Evolutionary conservation across 805 yeast species (phyloP).

Genomic region (Scheffersomyces spartinae): DNA sequence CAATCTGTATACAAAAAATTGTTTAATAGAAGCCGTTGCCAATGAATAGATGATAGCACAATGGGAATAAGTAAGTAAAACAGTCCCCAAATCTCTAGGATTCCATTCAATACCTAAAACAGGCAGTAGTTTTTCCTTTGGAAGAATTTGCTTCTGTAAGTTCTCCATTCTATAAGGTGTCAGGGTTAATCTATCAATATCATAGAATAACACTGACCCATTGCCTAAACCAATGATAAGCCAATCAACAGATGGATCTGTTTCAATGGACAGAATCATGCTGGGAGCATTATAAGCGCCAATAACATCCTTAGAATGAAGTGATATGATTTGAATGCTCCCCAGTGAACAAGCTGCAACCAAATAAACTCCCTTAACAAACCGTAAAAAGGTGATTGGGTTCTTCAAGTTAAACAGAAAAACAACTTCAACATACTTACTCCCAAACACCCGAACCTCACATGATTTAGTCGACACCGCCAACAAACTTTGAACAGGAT

Average conservation of each 20-base stretch:
- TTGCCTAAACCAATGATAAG: conserved; percentile 66
- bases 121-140: conserved; percentile 48
- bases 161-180: conserved; percentile 62
- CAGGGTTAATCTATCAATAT: conserved; percentile 64
- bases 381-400: conserved; percentile 43
- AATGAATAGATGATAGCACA: conserved; percentile 63
- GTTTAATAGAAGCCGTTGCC: conserved; percentile 45
- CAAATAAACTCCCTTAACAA: conserved; percentile 74
- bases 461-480: conserved; percentile 70
- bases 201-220: conserved; percentile 64
- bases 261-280: conserved; percentile 52
- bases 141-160: conserved; percentile 52
- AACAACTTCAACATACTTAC: conserved; percentile 62
- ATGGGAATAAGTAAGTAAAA: conserved; percentile 63
- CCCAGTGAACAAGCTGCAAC: conserved; percentile 58
- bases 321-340: conserved; percentile 56
- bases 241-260: conserved; percentile 89
- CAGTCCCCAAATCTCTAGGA: conserved; percentile 78
- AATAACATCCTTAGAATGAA: conserved; percentile 50
- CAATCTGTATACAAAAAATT: conserved; percentile 48
- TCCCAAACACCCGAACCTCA: conserved; percentile 73
- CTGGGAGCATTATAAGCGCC: conserved; percentile 54
- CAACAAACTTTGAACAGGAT: conserved; percentile 77
- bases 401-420: conserved; percentile 40
- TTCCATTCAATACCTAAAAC: conserved; percentile 65